Base-by-base conservation (phyloP, 1,284 basidiomycete genomes). In the Tremellales sp. region DNA sequence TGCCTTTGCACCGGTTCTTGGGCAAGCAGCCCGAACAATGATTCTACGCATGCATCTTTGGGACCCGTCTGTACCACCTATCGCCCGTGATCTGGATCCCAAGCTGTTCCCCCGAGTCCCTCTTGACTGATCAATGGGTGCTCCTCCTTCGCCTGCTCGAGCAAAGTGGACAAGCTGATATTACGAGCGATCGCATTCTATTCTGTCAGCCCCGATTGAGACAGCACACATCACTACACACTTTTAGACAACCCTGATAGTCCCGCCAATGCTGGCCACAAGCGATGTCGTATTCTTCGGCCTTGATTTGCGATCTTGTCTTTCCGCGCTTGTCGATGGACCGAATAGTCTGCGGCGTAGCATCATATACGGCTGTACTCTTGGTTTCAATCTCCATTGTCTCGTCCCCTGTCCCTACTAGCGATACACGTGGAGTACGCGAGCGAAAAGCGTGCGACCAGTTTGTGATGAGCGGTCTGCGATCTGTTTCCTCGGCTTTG, bases 141-240 rank as follows among this genome's bases (percentile, higher is more conserved):
- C 55, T 92, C 89, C 51, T 82, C 79, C 51, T 88, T 78, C 3
- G 91, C 89, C 68, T 89, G 85, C 41, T 84, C 79, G 6, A 96
- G 78, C 45, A 94, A 75, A 2, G 80, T 79, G 21, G 84, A 84
- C 19, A 96, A 77, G 4, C 61, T 68, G 41, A 85, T 84, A 62
- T 86, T 88, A 21, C 85, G 82, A 52, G 82, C 83, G 29, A 96
- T 85, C 0, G 89, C 89, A 74, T 80, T 83, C 91, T 94, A 40
- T 37, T 50, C 31, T n/a, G 46, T 31, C 41, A 31, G 46, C 39
- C 40, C 12, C 11, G 22, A 22, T 11, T 15, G 17, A 12, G n/a
- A 29, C 4, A n/a, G n/a, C n/a, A n/a, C n/a, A n/a, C n/a, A n/a
- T 45, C 11, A 45, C 25, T 15, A 69, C 76, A 56, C 51, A 85